These are phyloP conservation scores for Clonostachys rhizophaga DNA, from an alignment of 2,329 filamentous ascomycete species.

Conservation along the genomic window DNA sequence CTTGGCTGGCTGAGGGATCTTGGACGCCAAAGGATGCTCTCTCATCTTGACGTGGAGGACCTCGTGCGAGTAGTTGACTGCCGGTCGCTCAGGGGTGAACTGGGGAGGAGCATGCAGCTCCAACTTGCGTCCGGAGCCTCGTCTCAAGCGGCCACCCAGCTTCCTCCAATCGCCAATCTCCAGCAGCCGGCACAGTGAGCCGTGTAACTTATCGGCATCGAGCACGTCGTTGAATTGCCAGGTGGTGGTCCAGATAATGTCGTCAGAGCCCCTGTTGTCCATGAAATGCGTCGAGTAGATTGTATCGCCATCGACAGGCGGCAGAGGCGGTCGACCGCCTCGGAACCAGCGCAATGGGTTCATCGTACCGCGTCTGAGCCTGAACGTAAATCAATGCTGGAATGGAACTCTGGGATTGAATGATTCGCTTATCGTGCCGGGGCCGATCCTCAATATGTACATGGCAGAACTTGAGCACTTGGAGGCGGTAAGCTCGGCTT, in stretches of 20 bases:
- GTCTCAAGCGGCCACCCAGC: constrained; percentile 35
- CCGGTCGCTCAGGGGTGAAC: constrained; percentile 24
- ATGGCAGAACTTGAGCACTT: no score
- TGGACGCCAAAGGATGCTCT: constrained; percentile 30
- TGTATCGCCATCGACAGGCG: no score
- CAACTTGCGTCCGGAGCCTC: constrained; percentile 7
- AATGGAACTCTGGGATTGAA: no score
- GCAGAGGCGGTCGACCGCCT: no score
- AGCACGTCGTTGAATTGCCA: constrained; percentile 41
- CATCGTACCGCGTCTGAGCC: no score
- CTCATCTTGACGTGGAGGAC: constrained; percentile 26
- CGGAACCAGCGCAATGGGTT: no score
- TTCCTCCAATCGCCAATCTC: constrained; percentile 38
- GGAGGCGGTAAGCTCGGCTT: no score
- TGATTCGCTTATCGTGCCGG: no score
- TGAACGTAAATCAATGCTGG: no score
- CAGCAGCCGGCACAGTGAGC: constrained; percentile 27
- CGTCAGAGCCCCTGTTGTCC: no score
- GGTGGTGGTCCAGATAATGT: constrained; percentile 20
- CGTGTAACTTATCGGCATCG: constrained; percentile 29
- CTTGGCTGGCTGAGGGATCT: constrained; percentile 22
- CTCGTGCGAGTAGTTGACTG: constrained; percentile 32
- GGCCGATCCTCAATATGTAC: no score
- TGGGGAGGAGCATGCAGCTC: constrained; percentile 22
- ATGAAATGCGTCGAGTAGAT: no score